phyloP scores from a whole-genome alignment of 202 grass and related monocot species.

The Musa balbisiana region DNA sequence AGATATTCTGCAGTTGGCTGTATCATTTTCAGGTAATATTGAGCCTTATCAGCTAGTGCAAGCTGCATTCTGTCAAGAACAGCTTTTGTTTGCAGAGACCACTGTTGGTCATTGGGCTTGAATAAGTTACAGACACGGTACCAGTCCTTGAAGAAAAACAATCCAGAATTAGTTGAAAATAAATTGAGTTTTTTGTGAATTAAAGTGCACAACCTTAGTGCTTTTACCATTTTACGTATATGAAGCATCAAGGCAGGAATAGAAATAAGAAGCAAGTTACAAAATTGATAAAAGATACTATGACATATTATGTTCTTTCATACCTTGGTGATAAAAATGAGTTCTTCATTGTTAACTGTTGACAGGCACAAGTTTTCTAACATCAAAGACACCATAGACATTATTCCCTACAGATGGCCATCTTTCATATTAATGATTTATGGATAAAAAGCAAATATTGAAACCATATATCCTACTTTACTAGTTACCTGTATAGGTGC shows the following conservation, averaged over 20 bases:
- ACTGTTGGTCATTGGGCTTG: conserved; percentile 8
- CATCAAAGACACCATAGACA: conserved; percentile 4
- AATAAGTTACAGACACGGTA: neutral
- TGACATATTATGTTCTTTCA: neutral
- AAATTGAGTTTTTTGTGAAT: neutral
- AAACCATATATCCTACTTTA: neutral
- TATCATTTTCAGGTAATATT: conserved; percentile 14
- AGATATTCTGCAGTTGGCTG: conserved; percentile 18
- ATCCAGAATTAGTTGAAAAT: neutral
- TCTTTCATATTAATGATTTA: neutral
- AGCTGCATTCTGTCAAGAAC: conserved; percentile 16
- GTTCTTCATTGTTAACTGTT: conserved; percentile 18
- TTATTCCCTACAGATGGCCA: neutral
- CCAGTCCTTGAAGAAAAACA: conserved; percentile 13
- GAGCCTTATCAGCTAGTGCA: conserved; percentile 15
- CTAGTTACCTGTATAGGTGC: conserved; percentile 2
- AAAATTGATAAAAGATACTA: neutral
- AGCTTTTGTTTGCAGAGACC: conserved; percentile 9
- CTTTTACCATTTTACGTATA: no score
- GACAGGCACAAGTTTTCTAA: conserved; percentile 20
- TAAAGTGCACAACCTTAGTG: no score
- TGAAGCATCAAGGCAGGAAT: neutral
- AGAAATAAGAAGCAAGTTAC: neutral
- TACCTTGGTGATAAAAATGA: conserved; percentile 20
- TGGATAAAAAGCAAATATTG: neutral